These are phyloP conservation scores for Pythium vanterpoolii DNA, from an alignment of 352 stramenopile genomes.

Conservation along the genomic window DNA sequence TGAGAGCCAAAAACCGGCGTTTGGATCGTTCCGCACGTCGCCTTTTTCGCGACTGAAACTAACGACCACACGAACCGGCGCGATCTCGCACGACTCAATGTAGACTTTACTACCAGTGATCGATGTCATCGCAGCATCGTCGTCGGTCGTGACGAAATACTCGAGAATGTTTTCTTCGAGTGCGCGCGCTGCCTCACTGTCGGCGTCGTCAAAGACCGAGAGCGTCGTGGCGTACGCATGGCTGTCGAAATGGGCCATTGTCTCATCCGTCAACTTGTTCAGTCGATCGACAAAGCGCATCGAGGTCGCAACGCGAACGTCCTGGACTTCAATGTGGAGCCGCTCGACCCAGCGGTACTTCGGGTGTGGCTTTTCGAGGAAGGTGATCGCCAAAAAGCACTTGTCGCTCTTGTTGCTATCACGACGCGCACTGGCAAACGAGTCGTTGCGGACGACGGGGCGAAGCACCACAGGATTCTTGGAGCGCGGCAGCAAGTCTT, in stretches of 20 bases:
- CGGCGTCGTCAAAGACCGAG: constrained; percentile 26
- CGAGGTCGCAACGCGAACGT: constrained; percentile 67
- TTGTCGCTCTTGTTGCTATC: constrained; percentile 20
- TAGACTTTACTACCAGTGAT: constrained; percentile 80
- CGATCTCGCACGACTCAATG: constrained; percentile 65
- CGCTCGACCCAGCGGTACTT: constrained; percentile 75
- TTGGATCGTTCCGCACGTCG: constrained; percentile 32
- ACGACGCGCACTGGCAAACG: constrained; percentile 6
- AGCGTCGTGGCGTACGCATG: constrained; percentile 53
- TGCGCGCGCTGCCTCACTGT: constrained; percentile 12
- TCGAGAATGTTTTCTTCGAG: constrained; percentile 50
- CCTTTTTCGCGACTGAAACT: constrained; percentile 76
- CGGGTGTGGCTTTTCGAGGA: constrained; percentile 61
- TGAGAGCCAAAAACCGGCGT: constrained; percentile 67
- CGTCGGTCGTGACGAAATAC: constrained; percentile 62
- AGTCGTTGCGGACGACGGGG: constrained; percentile 30
- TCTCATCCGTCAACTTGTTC: constrained; percentile 55
- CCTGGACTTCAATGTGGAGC: constrained; percentile 55
- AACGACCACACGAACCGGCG: constrained; percentile 65
- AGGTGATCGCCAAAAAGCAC: constrained; percentile 67
- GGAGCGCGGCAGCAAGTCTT: constrained; percentile 59
- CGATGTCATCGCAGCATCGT: constrained; percentile 54
- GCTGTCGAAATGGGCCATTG: constrained; percentile 62
- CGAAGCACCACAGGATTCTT: constrained; percentile 68
- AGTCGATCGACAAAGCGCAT: constrained; percentile 81